Evolutionary conservation across 2,329 filamentous ascomycete genomes (phyloP).

Genomic region (Penicillium sp.): DNA sequence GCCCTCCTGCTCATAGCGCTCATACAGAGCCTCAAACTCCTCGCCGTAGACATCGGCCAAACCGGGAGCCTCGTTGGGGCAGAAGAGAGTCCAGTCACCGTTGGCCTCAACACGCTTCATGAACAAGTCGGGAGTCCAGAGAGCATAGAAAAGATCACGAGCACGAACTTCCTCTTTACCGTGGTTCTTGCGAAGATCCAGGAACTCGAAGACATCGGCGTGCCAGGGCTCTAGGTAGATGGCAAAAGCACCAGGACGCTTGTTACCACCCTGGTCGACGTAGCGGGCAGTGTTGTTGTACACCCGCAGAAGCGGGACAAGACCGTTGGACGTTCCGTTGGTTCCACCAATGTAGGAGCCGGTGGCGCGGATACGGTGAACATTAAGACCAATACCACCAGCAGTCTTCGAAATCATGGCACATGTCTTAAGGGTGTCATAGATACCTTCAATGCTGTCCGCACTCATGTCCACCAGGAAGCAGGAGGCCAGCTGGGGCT

Average conservation of each 20-base stretch:
- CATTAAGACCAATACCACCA: constrained; percentile 93
- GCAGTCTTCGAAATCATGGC: constrained; percentile 99
- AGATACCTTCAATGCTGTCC: constrained; percentile 98
- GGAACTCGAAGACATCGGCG: constrained; percentile 92
- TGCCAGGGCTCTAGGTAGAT: constrained; percentile 99
- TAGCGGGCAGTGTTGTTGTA: constrained; percentile 99
- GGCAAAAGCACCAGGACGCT: constrained; percentile 95
- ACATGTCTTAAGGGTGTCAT: constrained; percentile 97
- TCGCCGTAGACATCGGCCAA: constrained; percentile 96
- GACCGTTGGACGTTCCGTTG: constrained; percentile 95
- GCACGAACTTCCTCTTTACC: constrained; percentile 97
- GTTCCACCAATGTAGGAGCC: constrained; percentile 97
- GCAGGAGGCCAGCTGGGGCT: constrained; percentile 92
- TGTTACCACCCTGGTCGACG: constrained; percentile 98
- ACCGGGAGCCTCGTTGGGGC: constrained; percentile 91
- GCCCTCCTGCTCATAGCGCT: constrained; percentile 79
- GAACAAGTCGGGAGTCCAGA: constrained; percentile 98
- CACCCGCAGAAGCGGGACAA: constrained; percentile 95
- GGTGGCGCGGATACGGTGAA: constrained; percentile 93
- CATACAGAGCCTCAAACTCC: constrained; percentile 92
- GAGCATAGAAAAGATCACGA: constrained; percentile 92
- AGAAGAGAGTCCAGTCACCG: constrained; percentile 95
- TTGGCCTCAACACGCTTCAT: constrained; percentile 99
- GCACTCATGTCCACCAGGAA: constrained; percentile 99
- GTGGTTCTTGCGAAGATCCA: constrained; percentile 98